Conservation (phyloP, 1,284 basidiomycete species). For the Irpex rosettiformis region DNA sequence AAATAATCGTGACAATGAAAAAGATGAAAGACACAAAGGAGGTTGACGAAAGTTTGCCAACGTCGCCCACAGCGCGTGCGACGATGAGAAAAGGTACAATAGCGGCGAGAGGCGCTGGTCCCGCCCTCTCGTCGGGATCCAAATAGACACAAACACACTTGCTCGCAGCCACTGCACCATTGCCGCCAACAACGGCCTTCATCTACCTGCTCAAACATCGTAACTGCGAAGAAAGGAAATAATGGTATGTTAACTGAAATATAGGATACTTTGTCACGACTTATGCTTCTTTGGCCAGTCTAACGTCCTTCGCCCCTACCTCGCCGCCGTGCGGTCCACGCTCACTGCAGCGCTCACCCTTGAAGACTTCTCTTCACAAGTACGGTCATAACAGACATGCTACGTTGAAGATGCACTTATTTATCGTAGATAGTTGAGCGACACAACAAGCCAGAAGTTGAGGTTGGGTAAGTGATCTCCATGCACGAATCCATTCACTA, state of each 20-base stretch:
- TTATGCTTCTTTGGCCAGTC: slow-evolving; percentile 41
- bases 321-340: slow-evolving; percentile 92
- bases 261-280: not conserved
- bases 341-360: slow-evolving; percentile 96
- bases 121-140: not conserved
- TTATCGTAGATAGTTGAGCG: slow-evolving; percentile 84
- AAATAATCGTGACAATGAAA: not conserved
- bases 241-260: not conserved
- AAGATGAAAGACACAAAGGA: not conserved
- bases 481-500: not conserved
- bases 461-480: slow-evolving; percentile 63
- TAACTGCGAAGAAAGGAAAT: not conserved
- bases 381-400: slow-evolving; percentile 29
- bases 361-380: slow-evolving; percentile 97
- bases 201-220: not conserved
- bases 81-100: not conserved
- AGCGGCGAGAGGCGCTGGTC: not conserved
- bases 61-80: not conserved
- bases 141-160: not conserved
- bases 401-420: slow-evolving; percentile 1
- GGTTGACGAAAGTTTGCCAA: not conserved
- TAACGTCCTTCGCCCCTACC: slow-evolving; percentile 88
- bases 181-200: not conserved
- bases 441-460: slow-evolving; percentile 95
- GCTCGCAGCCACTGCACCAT: not conserved